Evolutionary conservation across 108 stramenopile genomes (phyloP), one percentile per base, ranked within the genome.

Genomic region (Cyclotella distinguenda): DNA sequence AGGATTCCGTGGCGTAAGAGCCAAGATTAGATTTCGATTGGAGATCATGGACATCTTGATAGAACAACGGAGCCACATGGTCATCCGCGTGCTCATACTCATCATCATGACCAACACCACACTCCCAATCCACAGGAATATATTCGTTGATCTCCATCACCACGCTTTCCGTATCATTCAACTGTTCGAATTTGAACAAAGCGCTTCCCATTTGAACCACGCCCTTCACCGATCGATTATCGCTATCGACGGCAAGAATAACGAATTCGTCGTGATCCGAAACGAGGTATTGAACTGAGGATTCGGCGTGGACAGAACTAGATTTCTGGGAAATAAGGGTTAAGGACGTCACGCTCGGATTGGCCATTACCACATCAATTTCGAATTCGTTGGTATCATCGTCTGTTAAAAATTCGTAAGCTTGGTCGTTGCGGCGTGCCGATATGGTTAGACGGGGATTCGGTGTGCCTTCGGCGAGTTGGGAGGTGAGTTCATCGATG

Each of bases 1-100:
- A 66, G 4, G 30, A 9, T n/a, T 66, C 64, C 9, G 64, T 66
- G 0, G 36, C 26, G 27, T 66, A 66, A 0, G 40, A 10, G 1
- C 39, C 13, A 2, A 51, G 51, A 11, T 35, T 33, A 33, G 13
- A 5, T 35, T 36, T 31, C 6, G 11, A 12, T 44, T 59, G 27
- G 9, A 44, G 10, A 13, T 10, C n/a, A 10, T 10, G 55, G 16
- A 13, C 2, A 39, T 52, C 23, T 26, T 30, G 25, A 36, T n/a
- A 38, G 21, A 36, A 38, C 28, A 18, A 28, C 3, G 2, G 28
- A 19, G 27, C n/a, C 7, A 19, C 25, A 44, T 5, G 27, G 42
- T 4, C 6, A 15, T 6, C 10, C 13, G 8, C 26, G 58, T 8
- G 8, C 1, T 25, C 15, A 23, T 59, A 27, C n/a, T 49, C 48